Base-by-base conservation (phyloP, 2,329 filamentous ascomycete genomes). In the Penicillium sp. region DNA sequence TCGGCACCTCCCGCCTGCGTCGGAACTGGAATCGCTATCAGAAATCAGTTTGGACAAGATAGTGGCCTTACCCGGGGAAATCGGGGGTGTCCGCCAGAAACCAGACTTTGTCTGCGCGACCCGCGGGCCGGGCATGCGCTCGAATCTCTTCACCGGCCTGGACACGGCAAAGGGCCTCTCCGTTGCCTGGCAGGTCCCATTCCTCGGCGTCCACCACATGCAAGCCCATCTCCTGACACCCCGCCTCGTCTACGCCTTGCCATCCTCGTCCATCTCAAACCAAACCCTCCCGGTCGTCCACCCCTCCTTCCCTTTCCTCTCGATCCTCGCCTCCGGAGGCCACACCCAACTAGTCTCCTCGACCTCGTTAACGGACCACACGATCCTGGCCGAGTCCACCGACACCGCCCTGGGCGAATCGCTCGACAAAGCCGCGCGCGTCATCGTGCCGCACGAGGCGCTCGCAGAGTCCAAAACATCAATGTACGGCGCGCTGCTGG, bases 191-290 rank as follows among this genome's bases (percentile, higher is more conserved):
- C 85, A 88, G 66, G 85, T 93, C 44, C 93, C 94, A 3, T 81
- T 98, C 35, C 76, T 98, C 1, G 95, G 88, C 0, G 91, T 97
- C 1, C 91, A 99, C 76, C 95, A 99, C 77, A 98, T 99, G 95
- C 93, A 97, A 75, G 95, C 93, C 11, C 95, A 99, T 77, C 90
- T 95, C 19, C 80, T 99, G 65, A 98, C 95, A 19, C 91, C 94
- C 17, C 85, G 92, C 9, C 85, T 99, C 47, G 88, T 90, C 4
- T 79, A 82, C 35, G 90, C 26, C 5, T 26, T 26, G 26, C 26
- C 26, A 3, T 6, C 3, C 3, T 26, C 26, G 26, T 4, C 26
- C 26, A 26, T 3, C 26, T 26, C 26, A 6, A 26, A 26, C 26
- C 4, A 26, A 91, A 5, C 77, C 94, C 55, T 56, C 54, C 11